Base-by-base conservation (phyloP, 139 green algal species). In the Coelastrella sp. region DNA sequence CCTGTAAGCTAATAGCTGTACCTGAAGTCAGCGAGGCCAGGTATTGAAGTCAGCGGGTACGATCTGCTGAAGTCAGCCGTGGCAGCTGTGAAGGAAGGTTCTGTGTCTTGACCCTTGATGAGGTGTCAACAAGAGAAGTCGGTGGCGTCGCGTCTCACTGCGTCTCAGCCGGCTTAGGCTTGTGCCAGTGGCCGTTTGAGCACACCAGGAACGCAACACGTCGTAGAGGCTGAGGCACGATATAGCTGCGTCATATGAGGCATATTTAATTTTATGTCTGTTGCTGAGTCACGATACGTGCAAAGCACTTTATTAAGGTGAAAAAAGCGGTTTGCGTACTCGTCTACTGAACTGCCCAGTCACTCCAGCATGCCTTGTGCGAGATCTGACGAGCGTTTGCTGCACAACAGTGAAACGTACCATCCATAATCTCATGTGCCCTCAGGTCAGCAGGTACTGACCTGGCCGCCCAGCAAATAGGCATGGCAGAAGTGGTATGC, bases 391-490 rank as follows among this genome's bases (percentile, higher is more conserved):
- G 3, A 49, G 35, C 35, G 35, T 72, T 4, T 72, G 4, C 63
- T 72, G 63, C 35, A 17, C 63, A 72, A 17, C 4, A 1, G 3
- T 72, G 63, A 17, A 17, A 72, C 63, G 63, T 72, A 17, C 15
- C 12, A 72, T 72, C 12, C 63, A 72, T 72, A 4, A 22, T 72
- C 12, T 72, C 5, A 14, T 72, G 63, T 14, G 15, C 22, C 22
- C 7, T 27, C 70, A 35, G 70, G 70, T 24, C 17, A 27, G 20
- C 70, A 78, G 70, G n/a, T 25, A 78, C 70, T 25, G 22, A 25
- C 70, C 22, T 78, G 70, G 70, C 70, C 79, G 79, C 59, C 79
- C 79, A 84, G 79, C 57, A 78, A 78, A 19, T 58, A 27, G 19
- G 59, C 14, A 59, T 63, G 76, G 27, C 76, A 82, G 84, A 57